Base-by-base conservation (phyloP, 1,284 basidiomycete genomes). In the Papiliotrema nemorosa region DNA sequence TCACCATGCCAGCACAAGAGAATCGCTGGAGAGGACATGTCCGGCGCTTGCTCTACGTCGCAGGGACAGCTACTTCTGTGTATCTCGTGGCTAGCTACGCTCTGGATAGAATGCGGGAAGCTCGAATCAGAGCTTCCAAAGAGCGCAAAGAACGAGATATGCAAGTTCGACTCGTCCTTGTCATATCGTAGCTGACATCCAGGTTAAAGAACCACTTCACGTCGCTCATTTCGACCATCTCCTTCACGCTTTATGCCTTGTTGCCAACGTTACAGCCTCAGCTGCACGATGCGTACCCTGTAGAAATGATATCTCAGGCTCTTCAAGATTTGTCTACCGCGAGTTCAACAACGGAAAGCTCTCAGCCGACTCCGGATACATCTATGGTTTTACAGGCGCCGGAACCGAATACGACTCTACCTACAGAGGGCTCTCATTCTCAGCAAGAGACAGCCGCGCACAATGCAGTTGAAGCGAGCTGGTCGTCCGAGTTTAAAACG, bases 171-270 rank as follows among this genome's bases (percentile, higher is more conserved):
- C 51, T 14, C 5, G 7, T 25, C 37, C 2, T 18, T 25, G 18
- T 36, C 29, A 7, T 31, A 7, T 14, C 29, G 14, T 14, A 22
- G 26, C 40, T 36, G 40, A 39, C 40, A n/a, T 36, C 39, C 55
- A 75, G 73, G 27, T 56, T 75, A 44, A 72, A 70, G 54, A 61
- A 65, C 10, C 70, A 74, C 58, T 75, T 73, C 50, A 69, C 67
- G 3, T 66, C 70, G 9, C 57, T 73, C 4, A 53, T 71, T 44
- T 72, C 69, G 13, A 73, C 68, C 5, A 69, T 73, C 24, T 69
- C 68, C 18, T 72, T 71, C 56, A 75, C 73, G 2, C 62, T 75
- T 36, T 75, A 75, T 43, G 72, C 72, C 12, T 64, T 75, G 10
- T 54, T 75, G 2, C 73, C 73, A 12, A 74, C 70, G 0, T 58